Evolutionary conservation across 495 filamentous ascomycete species (phyloP).

Genomic region (Penicillium ochrochloron): DNA sequence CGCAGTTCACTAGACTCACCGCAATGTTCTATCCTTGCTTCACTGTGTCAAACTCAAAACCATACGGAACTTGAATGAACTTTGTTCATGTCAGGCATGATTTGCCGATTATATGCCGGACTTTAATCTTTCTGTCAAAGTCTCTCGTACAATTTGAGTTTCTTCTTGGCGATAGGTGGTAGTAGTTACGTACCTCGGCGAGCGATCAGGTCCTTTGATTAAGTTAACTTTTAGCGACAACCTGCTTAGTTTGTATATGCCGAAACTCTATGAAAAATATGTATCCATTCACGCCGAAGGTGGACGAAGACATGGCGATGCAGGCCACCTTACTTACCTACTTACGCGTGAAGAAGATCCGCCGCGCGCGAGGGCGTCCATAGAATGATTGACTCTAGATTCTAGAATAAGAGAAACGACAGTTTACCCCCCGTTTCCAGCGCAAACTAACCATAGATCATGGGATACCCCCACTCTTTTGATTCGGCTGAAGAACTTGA

Average conservation of each 20-base stretch:
- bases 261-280: neutral
- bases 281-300: neutral
- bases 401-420: neutral
- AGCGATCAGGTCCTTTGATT: neutral
- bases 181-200: neutral
- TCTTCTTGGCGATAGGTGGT: neutral
- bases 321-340: neutral
- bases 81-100: slow-evolving; percentile 3
- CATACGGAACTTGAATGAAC: neutral
- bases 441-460: neutral
- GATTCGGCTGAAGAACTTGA: neutral
- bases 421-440: neutral
- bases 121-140: neutral
- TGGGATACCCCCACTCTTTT: neutral
- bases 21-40: neutral
- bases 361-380: neutral
- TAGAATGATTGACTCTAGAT: neutral
- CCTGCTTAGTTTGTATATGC: neutral
- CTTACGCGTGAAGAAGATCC: neutral
- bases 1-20: neutral
- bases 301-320: neutral
- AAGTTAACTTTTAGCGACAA: neutral
- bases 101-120: neutral
- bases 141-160: neutral
- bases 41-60: neutral